Evolutionary conservation across 73 alveolate genomes (phyloP).

Genomic region (Paramecium sexaurelia): DNA sequence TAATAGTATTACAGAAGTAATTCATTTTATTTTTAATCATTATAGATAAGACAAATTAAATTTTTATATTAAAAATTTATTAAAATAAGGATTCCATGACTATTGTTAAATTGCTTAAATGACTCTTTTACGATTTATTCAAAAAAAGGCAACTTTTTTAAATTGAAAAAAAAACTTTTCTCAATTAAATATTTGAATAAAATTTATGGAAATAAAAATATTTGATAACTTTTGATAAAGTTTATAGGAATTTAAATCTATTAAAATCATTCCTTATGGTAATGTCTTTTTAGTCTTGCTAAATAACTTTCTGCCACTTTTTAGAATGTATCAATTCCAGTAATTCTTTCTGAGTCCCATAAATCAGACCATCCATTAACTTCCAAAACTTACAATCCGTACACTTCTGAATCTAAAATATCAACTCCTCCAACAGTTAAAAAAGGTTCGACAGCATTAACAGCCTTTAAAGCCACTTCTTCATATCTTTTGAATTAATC

Average conservation of each 20-base stretch:
- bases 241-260: background rate
- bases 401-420: slow-evolving; percentile 37
- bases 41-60: too few species aligned
- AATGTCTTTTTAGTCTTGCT: slow-evolving; percentile 48
- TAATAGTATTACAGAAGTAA: too few species aligned
- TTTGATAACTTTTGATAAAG: background rate
- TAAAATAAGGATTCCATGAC: too few species aligned
- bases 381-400: slow-evolving; percentile 53
- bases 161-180: too few species aligned
- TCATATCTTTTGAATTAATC: slow-evolving; percentile 43
- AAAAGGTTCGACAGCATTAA: slow-evolving; percentile 2
- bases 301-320: slow-evolving; percentile 44
- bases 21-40: too few species aligned
- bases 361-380: slow-evolving; percentile 67
- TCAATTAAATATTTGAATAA: background rate
- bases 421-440: slow-evolving; percentile 62
- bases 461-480: slow-evolving; percentile 55
- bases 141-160: too few species aligned
- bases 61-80: too few species aligned
- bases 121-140: too few species aligned
- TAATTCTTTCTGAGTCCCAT: slow-evolving; percentile 52
- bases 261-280: background rate
- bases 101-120: too few species aligned
- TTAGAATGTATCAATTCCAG: slow-evolving; percentile 34
- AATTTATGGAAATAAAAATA: too few species aligned